Evolutionary conservation across 1,284 basidiomycete species (phyloP), one percentile per base, ranked within the genome.

Genomic region (Stereum hirsutum): DNA sequence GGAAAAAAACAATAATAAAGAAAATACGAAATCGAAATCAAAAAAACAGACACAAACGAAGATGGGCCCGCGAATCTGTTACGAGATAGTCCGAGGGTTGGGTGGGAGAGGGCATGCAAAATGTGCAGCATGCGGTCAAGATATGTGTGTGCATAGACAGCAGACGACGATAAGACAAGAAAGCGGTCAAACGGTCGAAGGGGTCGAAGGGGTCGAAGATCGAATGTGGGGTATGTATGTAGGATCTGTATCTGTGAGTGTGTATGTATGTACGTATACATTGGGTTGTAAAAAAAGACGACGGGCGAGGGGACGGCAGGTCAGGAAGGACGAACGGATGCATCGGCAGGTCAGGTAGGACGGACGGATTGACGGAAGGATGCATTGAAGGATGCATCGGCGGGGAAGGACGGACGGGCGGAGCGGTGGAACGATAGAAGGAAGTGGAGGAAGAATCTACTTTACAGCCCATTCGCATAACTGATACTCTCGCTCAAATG

Each of bases 401-500:
- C 28, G 28, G 15, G 28, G 15, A 15, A 11, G 28, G 12, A 15
- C 28, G 28, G 12, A 31, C 28, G 28, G 5, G 28, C 28, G 4
- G 28, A 6, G 28, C 28, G 4, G 28, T 5, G 6, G 12, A 4
- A 15, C 19, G 34, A 36, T 3, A 4, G 20, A 36, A 5, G 6
- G 11, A 36, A 12, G 19, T 4, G 20, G 11, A 36, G 19, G 20
- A 20, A 4, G 5, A 26, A 25, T 30, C 28, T n/a, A 30, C n/a
- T n/a, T 30, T 10, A 30, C n/a, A 10, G 28, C 28, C 11, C 28
- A 30, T 43, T 28, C 17, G 46, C 42, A 21, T 51, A 50, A 21
- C 45, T 81, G 56, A 81, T 79, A 55, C 82, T 86, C 65, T 85
- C 82, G 60, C 81, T 80, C 53, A 88, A 69, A 53, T 86, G 82